These are phyloP conservation scores for Suillus occidentalis DNA, from an alignment of 768 basidiomycete genomes.

Conservation along the genomic window DNA sequence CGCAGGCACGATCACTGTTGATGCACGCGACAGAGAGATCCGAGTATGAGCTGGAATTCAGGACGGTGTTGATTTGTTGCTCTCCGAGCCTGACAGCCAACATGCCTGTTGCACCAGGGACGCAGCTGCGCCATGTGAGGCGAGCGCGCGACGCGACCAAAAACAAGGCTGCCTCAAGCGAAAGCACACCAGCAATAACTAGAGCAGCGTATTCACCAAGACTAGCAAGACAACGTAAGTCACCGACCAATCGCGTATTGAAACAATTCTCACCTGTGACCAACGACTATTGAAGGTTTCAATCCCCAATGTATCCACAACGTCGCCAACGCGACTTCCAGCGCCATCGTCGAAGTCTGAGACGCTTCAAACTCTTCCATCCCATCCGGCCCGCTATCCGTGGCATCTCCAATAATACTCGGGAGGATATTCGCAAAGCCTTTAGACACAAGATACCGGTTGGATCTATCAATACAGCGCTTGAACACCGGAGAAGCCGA, in stretches of 20 bases:
- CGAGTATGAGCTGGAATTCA: conserved; percentile 35
- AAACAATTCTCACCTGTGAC: conserved; percentile 59
- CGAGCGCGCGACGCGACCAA: conserved; percentile 58
- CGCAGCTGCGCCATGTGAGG: conserved; percentile 54
- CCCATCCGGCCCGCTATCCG: conserved; percentile 20
- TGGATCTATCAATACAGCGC: conserved; percentile 56
- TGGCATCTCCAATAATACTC: conserved; percentile 36
- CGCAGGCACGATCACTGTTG: conserved; percentile 58
- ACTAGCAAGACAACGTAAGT: conserved; percentile 36
- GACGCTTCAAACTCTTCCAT: conserved; percentile 44
- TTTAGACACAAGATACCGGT: conserved; percentile 44
- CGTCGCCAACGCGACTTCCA: conserved; percentile 61
- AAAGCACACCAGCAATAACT: conserved; percentile 58
- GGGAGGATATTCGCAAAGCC: conserved; percentile 54
- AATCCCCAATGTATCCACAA: conserved; percentile 75
- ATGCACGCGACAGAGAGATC: conserved; percentile 56
- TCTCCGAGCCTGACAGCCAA: conserved; percentile 48
- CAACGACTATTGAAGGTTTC: conserved; percentile 57
- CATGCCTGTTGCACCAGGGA: conserved; percentile 54
- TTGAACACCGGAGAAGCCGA: conserved; percentile 47
- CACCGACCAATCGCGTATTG: not conserved
- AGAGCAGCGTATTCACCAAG: conserved; percentile 77
- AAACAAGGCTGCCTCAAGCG: conserved; percentile 54
- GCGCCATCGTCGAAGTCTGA: conserved; percentile 56
- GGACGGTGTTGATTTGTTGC: conserved; percentile 32